Evolutionary conservation across 2,329 filamentous ascomycete species (phyloP).

Genomic region (Fusarium pseudograminearum): DNA sequence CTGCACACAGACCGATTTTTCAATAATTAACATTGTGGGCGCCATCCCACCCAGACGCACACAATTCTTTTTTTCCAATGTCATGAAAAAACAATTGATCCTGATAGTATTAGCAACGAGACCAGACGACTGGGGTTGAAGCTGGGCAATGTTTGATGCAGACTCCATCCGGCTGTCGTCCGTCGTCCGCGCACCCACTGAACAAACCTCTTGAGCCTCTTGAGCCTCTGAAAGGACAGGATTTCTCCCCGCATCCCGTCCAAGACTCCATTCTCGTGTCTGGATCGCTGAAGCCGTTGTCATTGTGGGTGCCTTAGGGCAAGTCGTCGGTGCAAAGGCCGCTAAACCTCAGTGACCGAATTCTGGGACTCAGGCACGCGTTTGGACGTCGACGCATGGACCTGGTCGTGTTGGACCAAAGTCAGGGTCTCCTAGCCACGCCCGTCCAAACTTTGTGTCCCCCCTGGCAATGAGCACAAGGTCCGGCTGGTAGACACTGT

Average conservation of each 20-base stretch:
- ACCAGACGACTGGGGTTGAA: slow-evolving; percentile 32
- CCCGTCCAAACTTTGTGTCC: slow-evolving; percentile 27
- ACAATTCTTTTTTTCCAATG: slow-evolving; percentile 20
- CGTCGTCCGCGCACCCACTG: slow-evolving; percentile 45
- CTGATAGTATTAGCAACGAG: slow-evolving; percentile 31
- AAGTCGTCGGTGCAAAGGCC: slow-evolving; percentile 46
- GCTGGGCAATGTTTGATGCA: slow-evolving; percentile 39
- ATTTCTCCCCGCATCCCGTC: slow-evolving; percentile 43
- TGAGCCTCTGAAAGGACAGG: slow-evolving; percentile 38
- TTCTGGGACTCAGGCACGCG: slow-evolving; percentile 49
- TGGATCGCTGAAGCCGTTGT: slow-evolving; percentile 48
- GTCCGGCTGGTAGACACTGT: slow-evolving; percentile 16
- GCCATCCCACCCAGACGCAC: slow-evolving; percentile 25
- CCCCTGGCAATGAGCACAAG: slow-evolving; percentile 30
- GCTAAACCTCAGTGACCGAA: slow-evolving; percentile 50
- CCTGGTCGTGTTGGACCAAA: slow-evolving; percentile 33
- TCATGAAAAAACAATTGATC: slow-evolving; percentile 30
- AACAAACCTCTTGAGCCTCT: slow-evolving; percentile 9
- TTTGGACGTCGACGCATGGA: slow-evolving; percentile 38
- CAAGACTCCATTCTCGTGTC: slow-evolving; percentile 39
- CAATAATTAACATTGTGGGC: slow-evolving; percentile 37
- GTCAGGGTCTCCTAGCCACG: slow-evolving; percentile 39
- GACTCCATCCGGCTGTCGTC: slow-evolving; percentile 42
- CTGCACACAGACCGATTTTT: slow-evolving; percentile 31
- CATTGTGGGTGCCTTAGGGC: slow-evolving; percentile 50